Evolutionary conservation across 1,284 basidiomycete species (phyloP).

Genomic region (Malassezia globosa): DNA sequence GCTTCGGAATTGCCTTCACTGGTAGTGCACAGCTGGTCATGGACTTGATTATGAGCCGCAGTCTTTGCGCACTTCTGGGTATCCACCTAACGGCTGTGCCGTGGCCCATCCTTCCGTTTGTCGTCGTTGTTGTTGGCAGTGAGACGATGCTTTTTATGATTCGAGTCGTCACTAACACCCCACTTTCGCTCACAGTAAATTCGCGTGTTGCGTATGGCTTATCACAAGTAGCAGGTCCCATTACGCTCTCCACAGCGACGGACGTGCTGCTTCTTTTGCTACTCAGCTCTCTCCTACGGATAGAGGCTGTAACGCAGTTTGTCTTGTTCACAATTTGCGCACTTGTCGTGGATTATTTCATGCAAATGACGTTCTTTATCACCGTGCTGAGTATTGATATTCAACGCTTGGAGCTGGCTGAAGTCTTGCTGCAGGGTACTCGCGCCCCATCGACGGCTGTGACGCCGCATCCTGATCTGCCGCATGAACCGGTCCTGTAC

Average conservation of each 20-base stretch:
- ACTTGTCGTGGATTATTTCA: slow-evolving; percentile 86
- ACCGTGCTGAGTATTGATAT: slow-evolving; percentile 81
- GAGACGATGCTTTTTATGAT: slow-evolving; percentile 96
- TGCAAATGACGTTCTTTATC: slow-evolving; percentile 82
- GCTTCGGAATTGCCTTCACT: slow-evolving; percentile 82
- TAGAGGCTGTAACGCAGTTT: slow-evolving; percentile 77
- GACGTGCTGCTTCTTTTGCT: slow-evolving; percentile 72
- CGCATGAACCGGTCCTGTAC: background rate
- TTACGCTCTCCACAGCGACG: slow-evolving; percentile 76
- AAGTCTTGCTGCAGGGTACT: slow-evolving; percentile 16
- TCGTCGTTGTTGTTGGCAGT: slow-evolving; percentile 86
- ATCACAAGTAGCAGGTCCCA: slow-evolving; percentile 73
- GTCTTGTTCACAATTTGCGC: slow-evolving; percentile 87
- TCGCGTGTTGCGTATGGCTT: slow-evolving; percentile 81
- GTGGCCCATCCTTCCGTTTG: slow-evolving; percentile 76
- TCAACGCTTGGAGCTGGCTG: slow-evolving; percentile 64
- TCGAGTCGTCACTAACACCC: slow-evolving; percentile 74
- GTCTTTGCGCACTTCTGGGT: slow-evolving; percentile 72
- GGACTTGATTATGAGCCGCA: slow-evolving; percentile 83
- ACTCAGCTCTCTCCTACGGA: slow-evolving; percentile 62
- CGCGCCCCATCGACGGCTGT: background rate
- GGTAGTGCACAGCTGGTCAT: slow-evolving; percentile 79
- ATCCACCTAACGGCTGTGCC: slow-evolving; percentile 77
- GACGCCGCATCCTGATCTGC: background rate
- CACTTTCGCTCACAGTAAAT: slow-evolving; percentile 78